phyloP scores from a whole-genome alignment of 176 grass and related monocot genomes.

The Zoysia pacifica region DNA sequence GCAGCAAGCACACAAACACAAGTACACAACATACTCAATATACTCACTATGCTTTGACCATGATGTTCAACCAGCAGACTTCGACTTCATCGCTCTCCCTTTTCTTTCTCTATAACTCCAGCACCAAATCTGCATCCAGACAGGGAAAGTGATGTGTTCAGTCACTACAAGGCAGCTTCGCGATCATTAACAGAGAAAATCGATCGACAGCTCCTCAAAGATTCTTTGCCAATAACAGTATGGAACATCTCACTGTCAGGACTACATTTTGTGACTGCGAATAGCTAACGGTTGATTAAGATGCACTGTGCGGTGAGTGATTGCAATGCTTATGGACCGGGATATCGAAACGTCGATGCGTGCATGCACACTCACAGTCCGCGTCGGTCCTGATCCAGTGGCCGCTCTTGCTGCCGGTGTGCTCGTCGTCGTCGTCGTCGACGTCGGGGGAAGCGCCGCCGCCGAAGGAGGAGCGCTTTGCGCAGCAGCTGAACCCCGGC shows the following conservation, averaged over 20 bases:
- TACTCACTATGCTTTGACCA: constrained; percentile 38
- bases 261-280: constrained; percentile 23
- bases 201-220: constrained; percentile 11
- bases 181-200: background rate
- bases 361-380: constrained; percentile 69
- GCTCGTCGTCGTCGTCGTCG: background rate
- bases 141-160: background rate
- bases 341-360: background rate
- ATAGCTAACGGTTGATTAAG: background rate
- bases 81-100: constrained; percentile 26
- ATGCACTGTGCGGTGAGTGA: constrained; percentile 10
- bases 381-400: constrained; percentile 98
- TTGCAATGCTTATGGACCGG: constrained; percentile 21
- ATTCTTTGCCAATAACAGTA: constrained; percentile 39
- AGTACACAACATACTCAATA: constrained; percentile 31
- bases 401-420: constrained; percentile 56
- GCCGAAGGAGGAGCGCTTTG: constrained; percentile 43
- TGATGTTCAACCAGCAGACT: constrained; percentile 31
- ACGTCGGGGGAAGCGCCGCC: constrained; percentile 22
- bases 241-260: constrained; percentile 19
- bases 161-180: constrained; percentile 26
- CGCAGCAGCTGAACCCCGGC: constrained; percentile 62
- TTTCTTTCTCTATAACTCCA: constrained; percentile 71
- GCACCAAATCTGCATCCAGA: constrained; percentile 82
- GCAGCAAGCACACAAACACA: constrained; percentile 35